A percentile compares a stretch with the other conserved stretches of the same genome.
phyloP scores from a whole-genome alignment of 148 eudicot species.

The Tetragonia tetragonoides region DNA sequence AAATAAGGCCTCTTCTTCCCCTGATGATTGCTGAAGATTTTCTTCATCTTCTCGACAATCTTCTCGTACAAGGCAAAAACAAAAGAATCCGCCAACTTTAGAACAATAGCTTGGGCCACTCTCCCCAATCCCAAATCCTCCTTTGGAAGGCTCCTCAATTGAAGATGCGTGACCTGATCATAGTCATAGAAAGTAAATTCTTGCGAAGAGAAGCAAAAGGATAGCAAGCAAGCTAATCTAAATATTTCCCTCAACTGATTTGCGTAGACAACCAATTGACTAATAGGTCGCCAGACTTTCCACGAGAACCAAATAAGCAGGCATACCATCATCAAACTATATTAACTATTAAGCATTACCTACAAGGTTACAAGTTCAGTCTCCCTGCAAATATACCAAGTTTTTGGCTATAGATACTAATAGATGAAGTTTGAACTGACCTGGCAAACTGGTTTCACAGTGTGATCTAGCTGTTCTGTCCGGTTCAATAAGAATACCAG shows the following conservation, averaged over 20 bases:
- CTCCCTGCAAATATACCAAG: neutral
- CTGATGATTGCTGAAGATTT: conserved; percentile 44
- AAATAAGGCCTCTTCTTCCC: conserved; percentile 83
- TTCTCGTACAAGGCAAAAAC: conserved; percentile 63
- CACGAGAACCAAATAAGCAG: neutral
- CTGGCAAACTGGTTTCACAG: conserved; percentile 54
- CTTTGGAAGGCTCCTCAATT: conserved; percentile 52
- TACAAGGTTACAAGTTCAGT: neutral
- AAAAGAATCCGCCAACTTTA: conserved; percentile 59
- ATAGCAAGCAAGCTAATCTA: neutral
- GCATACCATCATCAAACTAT: neutral
- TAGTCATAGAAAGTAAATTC: conserved; percentile 9
- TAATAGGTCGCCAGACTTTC: neutral
- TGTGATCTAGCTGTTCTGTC: conserved; percentile 52
- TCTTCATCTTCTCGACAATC: conserved; percentile 86
- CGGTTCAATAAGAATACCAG: conserved; percentile 73
- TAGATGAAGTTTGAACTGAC: conserved; percentile 35
- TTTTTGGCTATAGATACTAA: neutral
- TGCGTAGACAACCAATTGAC: neutral
- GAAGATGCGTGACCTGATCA: conserved; percentile 53
- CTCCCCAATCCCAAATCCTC: conserved; percentile 37
- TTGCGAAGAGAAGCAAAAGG: neutral
- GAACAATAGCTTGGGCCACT: conserved; percentile 45
- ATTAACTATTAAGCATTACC: neutral
- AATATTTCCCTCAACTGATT: neutral